Evolutionary conservation across 2,329 filamentous ascomycete genomes (phyloP).

Genomic region (Diaporthe amygdali): DNA sequence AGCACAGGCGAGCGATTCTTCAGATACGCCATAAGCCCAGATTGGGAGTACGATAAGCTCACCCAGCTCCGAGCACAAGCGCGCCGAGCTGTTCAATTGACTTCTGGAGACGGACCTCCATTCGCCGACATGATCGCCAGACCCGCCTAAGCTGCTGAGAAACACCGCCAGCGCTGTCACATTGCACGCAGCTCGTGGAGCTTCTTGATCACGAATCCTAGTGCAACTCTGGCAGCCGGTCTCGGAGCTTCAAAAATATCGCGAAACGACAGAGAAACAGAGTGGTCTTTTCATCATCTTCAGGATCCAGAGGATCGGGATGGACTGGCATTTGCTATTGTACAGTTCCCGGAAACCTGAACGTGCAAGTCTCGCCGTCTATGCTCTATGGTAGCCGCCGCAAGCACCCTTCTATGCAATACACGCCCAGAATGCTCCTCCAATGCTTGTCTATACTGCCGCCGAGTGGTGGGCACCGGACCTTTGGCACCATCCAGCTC

Average conservation of each 20-base stretch:
- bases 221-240: not conserved
- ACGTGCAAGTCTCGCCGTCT: conserved; percentile 25
- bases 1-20: conserved; percentile 10
- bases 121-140: not conserved
- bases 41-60: conserved; percentile 9
- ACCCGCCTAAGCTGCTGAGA: not conserved
- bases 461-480: conserved; percentile 23
- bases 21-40: conserved; percentile 8
- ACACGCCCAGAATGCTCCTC: conserved; percentile 25
- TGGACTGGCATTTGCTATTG: conserved; percentile 28
- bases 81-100: not conserved
- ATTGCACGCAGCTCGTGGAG: not conserved
- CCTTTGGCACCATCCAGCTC: conserved; percentile 11
- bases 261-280: not conserved
- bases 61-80: not conserved
- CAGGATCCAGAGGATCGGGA: conserved; percentile 26
- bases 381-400: conserved; percentile 27
- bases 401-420: conserved; percentile 25
- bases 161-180: not conserved
- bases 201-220: not conserved
- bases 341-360: conserved; percentile 28
- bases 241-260: not conserved
- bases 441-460: conserved; percentile 25
- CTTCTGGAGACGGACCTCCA: not conserved
- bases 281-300: conserved; percentile 13